phyloP scores from a whole-genome alignment of 345 rosid genomes.

The Brassica cretica region DNA sequence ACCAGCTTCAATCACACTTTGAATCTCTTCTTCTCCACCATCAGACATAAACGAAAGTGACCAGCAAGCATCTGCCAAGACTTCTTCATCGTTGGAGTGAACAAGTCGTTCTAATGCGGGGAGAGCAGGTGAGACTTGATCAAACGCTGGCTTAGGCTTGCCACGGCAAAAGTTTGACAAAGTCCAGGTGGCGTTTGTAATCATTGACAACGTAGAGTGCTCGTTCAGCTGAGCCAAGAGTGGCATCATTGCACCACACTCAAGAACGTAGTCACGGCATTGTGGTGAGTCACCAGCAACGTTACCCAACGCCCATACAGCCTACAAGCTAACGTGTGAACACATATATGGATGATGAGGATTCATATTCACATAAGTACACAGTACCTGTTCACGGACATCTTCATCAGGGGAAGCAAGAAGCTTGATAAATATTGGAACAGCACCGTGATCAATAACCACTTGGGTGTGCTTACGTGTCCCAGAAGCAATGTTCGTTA shows the following conservation, averaged over 20 bases:
- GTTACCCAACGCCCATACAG: conserved; percentile 70
- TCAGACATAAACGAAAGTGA: conserved; percentile 58
- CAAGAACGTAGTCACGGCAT: conserved; percentile 62
- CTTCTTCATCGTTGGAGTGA: not conserved
- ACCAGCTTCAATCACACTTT: conserved; percentile 74
- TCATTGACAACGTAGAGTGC: conserved; percentile 55
- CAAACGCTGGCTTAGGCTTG: conserved; percentile 62
- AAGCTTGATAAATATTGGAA: conserved; percentile 63
- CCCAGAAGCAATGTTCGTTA: conserved; percentile 73
- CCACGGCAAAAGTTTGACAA: conserved; percentile 62
- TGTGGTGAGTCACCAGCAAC: conserved; percentile 61
- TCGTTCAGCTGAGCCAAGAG: conserved; percentile 55
- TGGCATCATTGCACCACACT: conserved; percentile 52
- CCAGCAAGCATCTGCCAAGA: conserved; percentile 7
- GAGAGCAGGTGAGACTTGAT: conserved; percentile 58
- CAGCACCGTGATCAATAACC: conserved; percentile 63
- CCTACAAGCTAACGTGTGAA: conserved; percentile 38
- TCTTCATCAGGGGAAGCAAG: conserved; percentile 60
- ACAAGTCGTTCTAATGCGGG: not conserved
- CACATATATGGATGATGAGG: not conserved
- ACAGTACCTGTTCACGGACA: conserved; percentile 71
- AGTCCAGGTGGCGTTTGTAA: conserved; percentile 65
- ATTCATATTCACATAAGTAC: not conserved
- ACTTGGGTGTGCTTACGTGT: conserved; percentile 65
- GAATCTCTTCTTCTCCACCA: conserved; percentile 51